phyloP scores from a whole-genome alignment of 768 basidiomycete species.

The Boletus vinaceobasis region DNA sequence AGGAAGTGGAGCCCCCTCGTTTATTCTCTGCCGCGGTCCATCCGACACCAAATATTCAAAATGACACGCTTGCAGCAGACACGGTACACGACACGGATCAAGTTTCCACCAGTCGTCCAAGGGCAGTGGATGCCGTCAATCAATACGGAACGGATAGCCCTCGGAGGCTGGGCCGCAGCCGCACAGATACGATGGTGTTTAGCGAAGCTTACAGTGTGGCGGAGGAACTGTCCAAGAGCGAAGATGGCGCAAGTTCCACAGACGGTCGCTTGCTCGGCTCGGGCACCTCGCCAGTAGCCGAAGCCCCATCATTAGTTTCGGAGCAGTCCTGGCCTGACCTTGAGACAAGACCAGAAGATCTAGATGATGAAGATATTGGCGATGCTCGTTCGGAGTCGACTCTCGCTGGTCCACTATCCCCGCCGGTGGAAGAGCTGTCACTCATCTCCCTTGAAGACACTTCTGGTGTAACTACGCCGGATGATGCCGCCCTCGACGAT shows the following conservation, averaged over 20 bases:
- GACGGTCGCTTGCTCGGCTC: conserved; percentile 9
- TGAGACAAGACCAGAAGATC: conserved; percentile 14
- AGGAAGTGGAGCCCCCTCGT: conserved; percentile 39
- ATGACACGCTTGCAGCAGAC: conserved; percentile 10
- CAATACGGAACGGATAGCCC: conserved; percentile 36
- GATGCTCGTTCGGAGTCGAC: conserved; percentile 23
- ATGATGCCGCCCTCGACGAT: neutral
- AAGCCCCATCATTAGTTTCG: conserved; percentile 8
- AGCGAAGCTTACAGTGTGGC: conserved; percentile 40
- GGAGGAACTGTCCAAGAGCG: conserved; percentile 37
- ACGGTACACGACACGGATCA: conserved; percentile 3
- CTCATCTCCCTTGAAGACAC: conserved; percentile 26
- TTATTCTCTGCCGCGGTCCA: conserved; percentile 40
- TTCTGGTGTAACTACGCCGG: neutral
- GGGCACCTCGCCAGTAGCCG: conserved; percentile 6
- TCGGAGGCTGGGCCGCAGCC: conserved; percentile 47
- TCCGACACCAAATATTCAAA: conserved; percentile 19
- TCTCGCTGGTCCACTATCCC: conserved; percentile 20
- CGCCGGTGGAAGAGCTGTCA: conserved; percentile 25
- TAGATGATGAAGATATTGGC: conserved; percentile 23
- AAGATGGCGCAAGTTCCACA: neutral
- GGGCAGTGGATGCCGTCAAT: conserved; percentile 13
- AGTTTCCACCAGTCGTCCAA: conserved; percentile 16
- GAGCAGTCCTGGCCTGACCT: conserved; percentile 12
- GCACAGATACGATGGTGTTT: conserved; percentile 77